Evolutionary conservation across 768 basidiomycete genomes (phyloP).

Genomic region (Termitomyces sp.): DNA sequence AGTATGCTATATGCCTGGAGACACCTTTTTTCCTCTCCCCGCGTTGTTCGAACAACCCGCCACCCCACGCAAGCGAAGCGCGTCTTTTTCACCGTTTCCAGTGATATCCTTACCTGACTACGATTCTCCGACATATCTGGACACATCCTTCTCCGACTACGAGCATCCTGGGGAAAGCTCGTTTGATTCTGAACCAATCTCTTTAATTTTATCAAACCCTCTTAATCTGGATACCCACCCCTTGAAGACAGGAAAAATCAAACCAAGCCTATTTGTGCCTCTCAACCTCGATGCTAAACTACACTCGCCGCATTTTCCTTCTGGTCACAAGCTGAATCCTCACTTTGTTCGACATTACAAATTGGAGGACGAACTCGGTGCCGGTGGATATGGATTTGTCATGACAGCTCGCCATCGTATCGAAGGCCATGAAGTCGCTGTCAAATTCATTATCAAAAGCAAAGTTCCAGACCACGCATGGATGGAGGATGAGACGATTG

Average conservation of each 20-base stretch:
- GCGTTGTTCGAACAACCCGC: constrained; percentile 5
- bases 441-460: constrained; percentile 93
- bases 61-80: constrained; percentile 2
- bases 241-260: not conserved
- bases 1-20: constrained; percentile 1
- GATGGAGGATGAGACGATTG: constrained; percentile 57
- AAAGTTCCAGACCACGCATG: constrained; percentile 53
- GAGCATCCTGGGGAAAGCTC: constrained; percentile 5
- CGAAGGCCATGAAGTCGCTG: constrained; percentile 70
- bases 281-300: constrained; percentile 27
- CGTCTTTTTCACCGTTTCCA: constrained; percentile 6
- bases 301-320: constrained; percentile 46
- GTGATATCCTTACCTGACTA: constrained; percentile 5
- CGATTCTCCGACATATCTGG: constrained; percentile 8
- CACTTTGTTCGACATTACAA: constrained; percentile 56
- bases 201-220: constrained; percentile 5
- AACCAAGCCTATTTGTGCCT: constrained; percentile 8
- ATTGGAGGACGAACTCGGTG: constrained; percentile 76
- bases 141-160: constrained; percentile 9
- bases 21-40: constrained; percentile 1
- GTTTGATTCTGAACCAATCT: not conserved
- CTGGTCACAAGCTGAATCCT: constrained; percentile 52
- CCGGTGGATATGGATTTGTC: constrained; percentile 94
- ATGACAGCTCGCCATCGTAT: constrained; percentile 71
- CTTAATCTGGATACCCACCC: constrained; percentile 7